Evolutionary conservation across 116 monocot genomes (phyloP).

Genomic region (Dioscorea cayenensis): DNA sequence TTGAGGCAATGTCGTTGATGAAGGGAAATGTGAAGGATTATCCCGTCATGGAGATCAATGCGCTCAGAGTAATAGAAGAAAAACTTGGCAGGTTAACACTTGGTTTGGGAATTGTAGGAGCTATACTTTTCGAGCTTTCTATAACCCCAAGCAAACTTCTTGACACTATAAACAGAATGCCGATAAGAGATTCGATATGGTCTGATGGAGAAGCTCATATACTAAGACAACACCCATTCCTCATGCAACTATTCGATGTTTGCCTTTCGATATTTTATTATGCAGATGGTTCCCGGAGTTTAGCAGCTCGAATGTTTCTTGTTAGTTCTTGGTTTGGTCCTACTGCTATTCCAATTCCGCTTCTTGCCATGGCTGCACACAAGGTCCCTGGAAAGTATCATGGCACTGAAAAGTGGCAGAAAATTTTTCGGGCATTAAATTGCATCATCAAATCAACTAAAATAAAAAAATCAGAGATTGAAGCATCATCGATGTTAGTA

Average conservation of each 20-base stretch:
- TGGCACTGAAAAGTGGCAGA: constrained; percentile 7
- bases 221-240: constrained; percentile 16
- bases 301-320: constrained; percentile 22
- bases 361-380: constrained; percentile 18
- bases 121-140: constrained; percentile 25
- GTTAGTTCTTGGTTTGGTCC: constrained; percentile 27
- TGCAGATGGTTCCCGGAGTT: constrained; percentile 8
- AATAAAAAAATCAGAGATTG: background rate
- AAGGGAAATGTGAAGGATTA: constrained; percentile 26
- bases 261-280: constrained; percentile 24
- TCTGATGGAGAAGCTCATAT: constrained; percentile 14
- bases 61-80: constrained; percentile 22
- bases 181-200: constrained; percentile 5
- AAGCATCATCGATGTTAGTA: constrained; percentile 5
- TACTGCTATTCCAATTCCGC: constrained; percentile 16
- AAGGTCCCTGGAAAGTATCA: constrained; percentile 15
- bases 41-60: constrained; percentile 15
- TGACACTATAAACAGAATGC: constrained; percentile 21
- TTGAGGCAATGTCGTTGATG: constrained; percentile 12
- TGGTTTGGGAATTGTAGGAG: constrained; percentile 19
- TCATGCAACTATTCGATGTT: constrained; percentile 26
- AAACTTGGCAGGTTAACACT: constrained; percentile 20
- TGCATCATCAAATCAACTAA: background rate
- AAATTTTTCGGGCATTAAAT: background rate
- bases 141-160: constrained; percentile 19